Evolutionary conservation across 1,284 basidiomycete species (phyloP).

Genomic region (Volvariella volvacea): DNA sequence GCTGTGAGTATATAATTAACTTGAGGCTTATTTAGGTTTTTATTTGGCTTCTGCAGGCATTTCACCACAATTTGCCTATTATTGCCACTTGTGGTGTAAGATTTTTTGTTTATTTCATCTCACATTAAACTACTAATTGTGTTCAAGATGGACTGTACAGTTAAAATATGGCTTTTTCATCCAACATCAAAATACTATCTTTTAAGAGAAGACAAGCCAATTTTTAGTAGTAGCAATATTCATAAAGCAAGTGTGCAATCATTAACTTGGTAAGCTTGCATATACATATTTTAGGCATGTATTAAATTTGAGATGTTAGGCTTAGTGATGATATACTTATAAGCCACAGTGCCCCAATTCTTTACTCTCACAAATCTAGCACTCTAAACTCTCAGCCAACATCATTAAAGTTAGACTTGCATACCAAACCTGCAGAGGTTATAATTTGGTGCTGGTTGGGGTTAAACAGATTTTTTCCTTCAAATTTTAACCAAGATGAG

Average conservation of each 20-base stretch:
- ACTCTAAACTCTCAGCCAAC: conserved; percentile 19
- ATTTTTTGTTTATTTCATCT: conserved; percentile 3
- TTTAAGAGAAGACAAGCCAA: conserved; percentile 61
- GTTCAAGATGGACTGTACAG: conserved; percentile 63
- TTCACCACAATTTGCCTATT: conserved; percentile 53
- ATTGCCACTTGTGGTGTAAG: conserved; percentile 64
- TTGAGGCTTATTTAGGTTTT: conserved; percentile 1
- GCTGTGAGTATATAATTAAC: conserved; percentile 37
- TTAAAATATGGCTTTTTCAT: conserved; percentile 64
- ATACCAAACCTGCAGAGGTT: conserved; percentile 42
- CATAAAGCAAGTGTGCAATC: conserved; percentile 63
- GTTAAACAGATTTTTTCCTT: conserved; percentile 58
- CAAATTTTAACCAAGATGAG: conserved; percentile 20
- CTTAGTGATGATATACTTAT: conserved; percentile 50
- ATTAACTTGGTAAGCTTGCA: conserved; percentile 44
- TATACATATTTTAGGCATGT: not conserved
- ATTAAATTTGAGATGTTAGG: conserved; percentile 31
- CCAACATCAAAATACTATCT: conserved; percentile 29
- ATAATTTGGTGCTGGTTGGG: conserved; percentile 64
- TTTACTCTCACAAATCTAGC: conserved; percentile 31
- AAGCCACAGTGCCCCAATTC: conserved; percentile 53
- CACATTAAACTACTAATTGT: conserved; percentile 22
- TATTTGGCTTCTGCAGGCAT: conserved; percentile 37
- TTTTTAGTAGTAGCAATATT: conserved; percentile 59
- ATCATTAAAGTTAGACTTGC: conserved; percentile 15